Evolutionary conservation across 805 yeast genomes (phyloP).

Genomic region (Scheffersomyces coipomensis): DNA sequence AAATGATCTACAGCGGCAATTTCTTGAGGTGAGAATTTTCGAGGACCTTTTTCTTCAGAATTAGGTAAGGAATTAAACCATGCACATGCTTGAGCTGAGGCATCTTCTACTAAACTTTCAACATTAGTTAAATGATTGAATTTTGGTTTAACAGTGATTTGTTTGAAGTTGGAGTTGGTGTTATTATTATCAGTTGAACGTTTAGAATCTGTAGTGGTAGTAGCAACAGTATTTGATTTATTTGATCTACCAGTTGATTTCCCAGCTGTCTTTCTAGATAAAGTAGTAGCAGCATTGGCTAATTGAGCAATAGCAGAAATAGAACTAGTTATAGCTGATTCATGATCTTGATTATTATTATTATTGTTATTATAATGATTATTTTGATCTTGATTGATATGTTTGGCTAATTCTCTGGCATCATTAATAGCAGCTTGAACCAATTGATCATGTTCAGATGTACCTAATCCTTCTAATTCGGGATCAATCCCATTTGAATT

Average conservation of each 20-base stretch:
- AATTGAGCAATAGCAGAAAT: conserved; percentile 8
- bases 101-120: conserved; percentile 34
- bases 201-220: no score
- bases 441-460: conserved; percentile 57
- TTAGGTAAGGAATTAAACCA: conserved; percentile 34
- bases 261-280: not conserved
- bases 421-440: conserved; percentile 72
- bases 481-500: conserved; percentile 26
- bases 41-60: conserved; percentile 27
- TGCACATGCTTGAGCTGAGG: conserved; percentile 28
- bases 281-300: conserved; percentile 11
- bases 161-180: not conserved
- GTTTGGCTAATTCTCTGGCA: conserved; percentile 60
- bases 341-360: not conserved
- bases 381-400: conserved; percentile 5
- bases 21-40: conserved; percentile 63
- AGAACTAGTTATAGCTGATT: not conserved
- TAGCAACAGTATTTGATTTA: not conserved
- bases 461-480: conserved; percentile 33
- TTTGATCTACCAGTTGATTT: not conserved
- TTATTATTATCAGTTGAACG: not conserved
- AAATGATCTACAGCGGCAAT: conserved; percentile 69
- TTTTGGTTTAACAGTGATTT: conserved; percentile 8
- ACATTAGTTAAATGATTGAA: conserved; percentile 26
- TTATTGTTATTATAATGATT: not conserved